These are phyloP conservation scores for Aureobasidium melanogenum DNA, from an alignment of 2,329 filamentous ascomycete genomes.

Conservation along the genomic window DNA sequence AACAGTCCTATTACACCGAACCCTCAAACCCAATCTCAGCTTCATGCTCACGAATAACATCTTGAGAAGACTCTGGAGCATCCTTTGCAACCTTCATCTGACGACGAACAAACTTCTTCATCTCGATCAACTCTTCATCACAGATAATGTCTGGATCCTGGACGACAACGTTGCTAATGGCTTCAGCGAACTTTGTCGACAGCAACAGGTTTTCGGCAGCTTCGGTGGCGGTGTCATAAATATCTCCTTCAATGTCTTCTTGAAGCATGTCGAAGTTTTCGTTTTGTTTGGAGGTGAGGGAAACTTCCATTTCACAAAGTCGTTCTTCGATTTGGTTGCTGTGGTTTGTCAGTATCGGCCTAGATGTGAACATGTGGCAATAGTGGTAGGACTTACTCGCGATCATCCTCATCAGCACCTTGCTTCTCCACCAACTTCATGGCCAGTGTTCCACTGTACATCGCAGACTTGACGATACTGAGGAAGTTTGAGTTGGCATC, in stretches of 20 bases:
- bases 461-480: neutral
- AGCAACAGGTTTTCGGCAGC: neutral
- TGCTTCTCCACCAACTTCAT: neutral
- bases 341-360: neutral
- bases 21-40: neutral
- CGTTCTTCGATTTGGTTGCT: neutral
- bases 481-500: neutral
- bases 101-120: neutral
- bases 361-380: neutral
- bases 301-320: neutral
- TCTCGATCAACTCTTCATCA: neutral
- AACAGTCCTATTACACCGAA: neutral
- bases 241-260: neutral
- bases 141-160: neutral
- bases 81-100: neutral
- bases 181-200: neutral
- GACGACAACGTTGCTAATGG: neutral
- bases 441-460: neutral
- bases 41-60: neutral
- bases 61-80: neutral
- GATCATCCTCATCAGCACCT: neutral
- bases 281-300: neutral
- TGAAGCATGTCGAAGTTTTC: neutral
- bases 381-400: neutral
- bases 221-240: neutral